Conservation (phyloP, 1,284 basidiomycete genomes). For the Sporisorium scitamineum region DNA sequence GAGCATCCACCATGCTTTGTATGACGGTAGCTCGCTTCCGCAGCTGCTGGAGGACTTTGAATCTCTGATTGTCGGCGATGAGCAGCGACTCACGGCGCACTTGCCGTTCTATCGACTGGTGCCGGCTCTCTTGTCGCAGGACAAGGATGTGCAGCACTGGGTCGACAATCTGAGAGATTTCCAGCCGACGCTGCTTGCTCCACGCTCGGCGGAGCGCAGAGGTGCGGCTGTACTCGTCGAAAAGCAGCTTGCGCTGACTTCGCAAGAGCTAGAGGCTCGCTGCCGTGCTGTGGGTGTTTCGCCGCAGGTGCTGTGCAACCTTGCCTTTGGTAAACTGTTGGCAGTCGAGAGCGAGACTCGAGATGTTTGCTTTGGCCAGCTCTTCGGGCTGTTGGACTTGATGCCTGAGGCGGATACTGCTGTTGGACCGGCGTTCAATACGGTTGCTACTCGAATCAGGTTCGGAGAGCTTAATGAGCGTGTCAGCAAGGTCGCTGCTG, state of each 20-base stretch:
- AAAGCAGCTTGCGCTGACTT: constrained; percentile 14
- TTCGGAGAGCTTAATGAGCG: constrained; percentile 23
- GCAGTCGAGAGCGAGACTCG: constrained; percentile 35
- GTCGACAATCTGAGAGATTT: constrained; percentile 31
- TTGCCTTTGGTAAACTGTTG: constrained; percentile 59
- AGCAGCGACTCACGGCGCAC: constrained; percentile 1
- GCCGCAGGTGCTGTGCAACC: constrained; percentile 55
- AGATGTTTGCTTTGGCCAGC: constrained; percentile 64
- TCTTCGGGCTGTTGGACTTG: constrained; percentile 57
- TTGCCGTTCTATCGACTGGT: constrained; percentile 46
- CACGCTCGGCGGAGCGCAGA: background rate
- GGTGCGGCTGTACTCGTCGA: constrained; percentile 20
- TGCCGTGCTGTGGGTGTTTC: constrained; percentile 48
- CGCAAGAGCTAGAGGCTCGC: constrained; percentile 26
- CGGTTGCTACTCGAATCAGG: constrained; percentile 55
- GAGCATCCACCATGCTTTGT: constrained; percentile 59
- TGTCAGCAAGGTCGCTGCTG: constrained; percentile 16
- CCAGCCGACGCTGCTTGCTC: constrained; percentile 23
- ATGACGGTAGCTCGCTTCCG: constrained; percentile 55
- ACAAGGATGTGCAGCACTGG: constrained; percentile 53
- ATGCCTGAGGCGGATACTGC: constrained; percentile 51
- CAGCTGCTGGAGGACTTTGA: constrained; percentile 54
- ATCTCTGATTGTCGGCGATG: constrained; percentile 3
- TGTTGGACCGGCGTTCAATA: constrained; percentile 65
- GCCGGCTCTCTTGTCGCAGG: constrained; percentile 49